Evolutionary conservation across 1,139 yeast species (phyloP).

Genomic region (Pichia sp.): DNA sequence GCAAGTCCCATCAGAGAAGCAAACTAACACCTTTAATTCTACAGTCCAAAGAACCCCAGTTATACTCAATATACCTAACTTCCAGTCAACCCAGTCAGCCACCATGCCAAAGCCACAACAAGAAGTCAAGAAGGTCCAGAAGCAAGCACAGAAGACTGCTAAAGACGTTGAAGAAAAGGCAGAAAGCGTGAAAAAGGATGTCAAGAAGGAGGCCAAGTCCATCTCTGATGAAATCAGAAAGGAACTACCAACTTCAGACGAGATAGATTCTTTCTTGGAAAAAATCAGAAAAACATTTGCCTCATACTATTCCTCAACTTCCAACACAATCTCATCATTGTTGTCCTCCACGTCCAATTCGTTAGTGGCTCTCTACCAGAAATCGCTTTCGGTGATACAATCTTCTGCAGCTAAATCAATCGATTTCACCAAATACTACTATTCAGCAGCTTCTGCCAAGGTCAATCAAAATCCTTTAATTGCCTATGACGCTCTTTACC

Average conservation of each 20-base stretch:
- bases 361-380: background rate
- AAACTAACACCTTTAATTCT: background rate
- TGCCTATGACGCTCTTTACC: conserved; percentile 14
- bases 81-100: conserved; percentile 4
- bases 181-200: background rate
- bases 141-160: background rate
- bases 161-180: background rate
- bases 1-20: background rate
- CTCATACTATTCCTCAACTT: background rate
- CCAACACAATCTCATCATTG: background rate
- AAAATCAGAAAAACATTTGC: background rate
- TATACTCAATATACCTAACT: conserved; percentile 10
- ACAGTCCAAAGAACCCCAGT: conserved; percentile 5
- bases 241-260: conserved; percentile 5
- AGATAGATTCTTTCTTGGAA: conserved; percentile 3
- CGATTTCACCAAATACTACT: conserved; percentile 7
- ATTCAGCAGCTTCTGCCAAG: background rate
- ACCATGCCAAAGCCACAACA: background rate
- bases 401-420: background rate
- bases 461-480: conserved; percentile 12
- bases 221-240: background rate
- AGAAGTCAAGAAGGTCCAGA: background rate
- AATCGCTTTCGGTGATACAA: background rate
- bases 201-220: background rate
- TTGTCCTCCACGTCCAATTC: conserved; percentile 1